Percentiles rank a stretch among this genome's conserved stretches.
These are phyloP conservation scores for Monosporascus sp. DNA, from an alignment of 2,329 filamentous ascomycete genomes.

Conservation along the genomic window DNA sequence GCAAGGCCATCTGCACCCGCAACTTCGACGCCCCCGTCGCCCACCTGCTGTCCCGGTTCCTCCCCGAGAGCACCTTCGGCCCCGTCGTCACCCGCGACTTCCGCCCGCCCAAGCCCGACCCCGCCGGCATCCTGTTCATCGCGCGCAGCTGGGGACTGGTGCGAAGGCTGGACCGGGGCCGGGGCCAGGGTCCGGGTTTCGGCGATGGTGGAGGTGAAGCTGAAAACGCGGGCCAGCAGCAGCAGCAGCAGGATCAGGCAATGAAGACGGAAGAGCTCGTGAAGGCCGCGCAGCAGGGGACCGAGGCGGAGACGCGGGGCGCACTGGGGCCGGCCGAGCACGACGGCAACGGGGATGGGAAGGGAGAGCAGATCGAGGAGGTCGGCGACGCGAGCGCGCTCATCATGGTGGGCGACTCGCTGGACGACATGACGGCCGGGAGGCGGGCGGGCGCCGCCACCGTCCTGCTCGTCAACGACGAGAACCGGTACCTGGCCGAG, in stretches of 20 bases:
- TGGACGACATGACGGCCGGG: slow-evolving; percentile 91
- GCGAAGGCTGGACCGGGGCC: slow-evolving; percentile 1
- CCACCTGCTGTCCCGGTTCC: slow-evolving; percentile 70
- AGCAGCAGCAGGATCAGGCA: slow-evolving; percentile 2
- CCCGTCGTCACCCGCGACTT: slow-evolving; percentile 85
- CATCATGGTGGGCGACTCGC: slow-evolving; percentile 70
- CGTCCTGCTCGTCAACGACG: slow-evolving; percentile 80
- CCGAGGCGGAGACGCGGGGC: slow-evolving; percentile 10
- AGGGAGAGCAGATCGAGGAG: slow-evolving; percentile 26
- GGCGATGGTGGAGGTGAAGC: not conserved
- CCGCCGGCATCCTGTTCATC: slow-evolving; percentile 83
- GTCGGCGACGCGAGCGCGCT: slow-evolving; percentile 47
- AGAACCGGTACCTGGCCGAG: slow-evolving; percentile 62
- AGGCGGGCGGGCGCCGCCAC: slow-evolving; percentile 79
- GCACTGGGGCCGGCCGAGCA: slow-evolving; percentile 11
- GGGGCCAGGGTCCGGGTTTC: too few species aligned
- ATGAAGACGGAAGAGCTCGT: slow-evolving; percentile 13
- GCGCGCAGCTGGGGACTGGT: slow-evolving; percentile 68
- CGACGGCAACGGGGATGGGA: slow-evolving; percentile 9
- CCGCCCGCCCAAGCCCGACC: slow-evolving; percentile 77
- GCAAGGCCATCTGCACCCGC: slow-evolving; percentile 84
- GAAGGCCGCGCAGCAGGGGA: slow-evolving; percentile 8
- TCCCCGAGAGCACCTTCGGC: slow-evolving; percentile 60
- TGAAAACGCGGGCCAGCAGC: not conserved
- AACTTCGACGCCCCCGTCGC: slow-evolving; percentile 82